A percentile compares a stretch with the other conserved stretches of the same genome.
These are phyloP conservation scores for Neonectria faginata DNA, from an alignment of 2,329 filamentous ascomycete genomes.

Conservation along the genomic window DNA sequence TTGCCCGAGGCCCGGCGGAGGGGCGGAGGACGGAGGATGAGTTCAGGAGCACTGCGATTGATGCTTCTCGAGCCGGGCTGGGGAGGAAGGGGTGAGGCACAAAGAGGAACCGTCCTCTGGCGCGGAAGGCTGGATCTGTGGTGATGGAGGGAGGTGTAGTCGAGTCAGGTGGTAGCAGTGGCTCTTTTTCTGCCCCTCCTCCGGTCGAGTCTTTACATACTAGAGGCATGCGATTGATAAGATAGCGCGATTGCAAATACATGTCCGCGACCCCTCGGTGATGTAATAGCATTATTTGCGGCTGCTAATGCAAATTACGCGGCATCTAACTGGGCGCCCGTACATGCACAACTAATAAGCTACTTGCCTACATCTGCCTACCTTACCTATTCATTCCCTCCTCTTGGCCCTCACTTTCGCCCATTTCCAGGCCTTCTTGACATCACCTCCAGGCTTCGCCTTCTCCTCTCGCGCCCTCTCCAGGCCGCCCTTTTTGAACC, in stretches of 20 bases:
- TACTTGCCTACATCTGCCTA: too few relatives aligned
- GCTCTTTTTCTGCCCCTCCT: conserved; percentile 33
- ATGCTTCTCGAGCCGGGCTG: not conserved
- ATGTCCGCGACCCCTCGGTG: conserved; percentile 24
- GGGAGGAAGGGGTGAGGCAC: not conserved
- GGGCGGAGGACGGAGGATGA: not conserved
- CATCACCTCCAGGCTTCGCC: conserved; percentile 52
- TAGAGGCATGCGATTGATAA: conserved; percentile 36
- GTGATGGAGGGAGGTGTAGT: conserved; percentile 11
- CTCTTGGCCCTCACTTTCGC: conserved; percentile 19
- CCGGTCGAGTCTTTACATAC: conserved; percentile 14
- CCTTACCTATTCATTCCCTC: not conserved
- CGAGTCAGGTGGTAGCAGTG: not conserved
- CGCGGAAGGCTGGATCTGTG: not conserved
- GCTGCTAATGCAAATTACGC: conserved; percentile 17
- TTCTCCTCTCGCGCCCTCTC: conserved; percentile 54
- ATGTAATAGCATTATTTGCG: conserved; percentile 21
- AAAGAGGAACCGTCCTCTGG: not conserved
- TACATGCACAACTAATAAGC: not conserved
- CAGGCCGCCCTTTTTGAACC: conserved; percentile 54
- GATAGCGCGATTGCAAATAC: conserved; percentile 32
- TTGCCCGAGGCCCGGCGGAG: conserved; percentile 6
- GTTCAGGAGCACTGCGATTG: not conserved
- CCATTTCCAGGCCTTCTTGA: conserved; percentile 38
- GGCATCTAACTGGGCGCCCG: conserved; percentile 18